Evolutionary conservation across 805 yeast species (phyloP).

Genomic region (Candida vaughaniae): DNA sequence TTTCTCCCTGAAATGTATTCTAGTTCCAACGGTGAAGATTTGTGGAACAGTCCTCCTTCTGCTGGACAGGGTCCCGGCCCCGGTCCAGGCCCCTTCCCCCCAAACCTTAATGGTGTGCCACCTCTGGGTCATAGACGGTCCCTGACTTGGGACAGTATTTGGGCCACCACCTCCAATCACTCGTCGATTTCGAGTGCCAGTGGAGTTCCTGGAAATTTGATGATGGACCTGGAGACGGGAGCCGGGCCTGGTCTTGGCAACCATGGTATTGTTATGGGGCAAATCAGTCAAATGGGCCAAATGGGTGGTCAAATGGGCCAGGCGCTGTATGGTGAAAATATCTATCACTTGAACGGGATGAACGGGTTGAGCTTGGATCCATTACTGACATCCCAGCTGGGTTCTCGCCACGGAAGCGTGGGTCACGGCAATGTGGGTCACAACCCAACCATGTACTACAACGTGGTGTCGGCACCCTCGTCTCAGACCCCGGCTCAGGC

Average conservation of each 20-base stretch:
- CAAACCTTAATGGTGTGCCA: not conserved
- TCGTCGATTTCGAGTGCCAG: conserved; percentile 5
- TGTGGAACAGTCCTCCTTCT: too few relatives aligned
- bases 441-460: not conserved
- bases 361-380: not conserved
- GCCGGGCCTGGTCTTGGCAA: not conserved
- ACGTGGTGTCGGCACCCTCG: not conserved
- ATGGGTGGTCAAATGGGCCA: conserved; percentile 1
- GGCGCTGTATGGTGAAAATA: not conserved
- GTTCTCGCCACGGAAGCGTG: not conserved
- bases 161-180: conserved; percentile 13
- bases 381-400: not conserved
- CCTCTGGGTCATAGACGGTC: conserved; percentile 8
- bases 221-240: not conserved
- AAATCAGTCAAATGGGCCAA: conserved; percentile 5
- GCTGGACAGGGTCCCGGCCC: too few relatives aligned
- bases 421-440: not conserved
- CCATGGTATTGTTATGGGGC: not conserved
- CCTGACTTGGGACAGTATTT: conserved; percentile 18
- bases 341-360: not conserved
- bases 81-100: too few relatives aligned
- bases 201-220: not conserved
- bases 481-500: too few relatives aligned
- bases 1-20: too few relatives aligned
- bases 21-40: too few relatives aligned